phyloP scores from a whole-genome alignment of 352 stramenopile genomes.

The Globisporangium uncinulatum region DNA sequence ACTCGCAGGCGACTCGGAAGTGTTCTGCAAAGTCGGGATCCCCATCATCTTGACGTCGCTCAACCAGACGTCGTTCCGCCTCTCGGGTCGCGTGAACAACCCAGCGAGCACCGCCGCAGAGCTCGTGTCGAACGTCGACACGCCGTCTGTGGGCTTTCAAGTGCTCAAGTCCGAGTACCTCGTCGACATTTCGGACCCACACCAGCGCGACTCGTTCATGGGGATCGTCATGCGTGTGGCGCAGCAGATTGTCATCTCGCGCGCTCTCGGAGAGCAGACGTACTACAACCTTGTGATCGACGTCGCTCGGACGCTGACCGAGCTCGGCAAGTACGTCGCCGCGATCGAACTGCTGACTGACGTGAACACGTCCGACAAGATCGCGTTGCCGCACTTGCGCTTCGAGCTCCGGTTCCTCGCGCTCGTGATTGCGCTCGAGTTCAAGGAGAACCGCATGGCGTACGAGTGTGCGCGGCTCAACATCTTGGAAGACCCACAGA shows the following conservation, averaged over 20 bases:
- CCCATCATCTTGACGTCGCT: constrained; percentile 80
- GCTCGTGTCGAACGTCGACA: constrained; percentile 49
- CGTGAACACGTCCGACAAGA: constrained; percentile 85
- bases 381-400: constrained; percentile 54
- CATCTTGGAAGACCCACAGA: constrained; percentile 78
- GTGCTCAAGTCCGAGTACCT: constrained; percentile 80
- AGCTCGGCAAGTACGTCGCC: constrained; percentile 76
- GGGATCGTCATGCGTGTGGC: constrained; percentile 81
- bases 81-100: constrained; percentile 66
- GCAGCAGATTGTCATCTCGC: constrained; percentile 76
- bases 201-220: constrained; percentile 76
- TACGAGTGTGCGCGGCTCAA: constrained; percentile 85
- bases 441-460: constrained; percentile 83
- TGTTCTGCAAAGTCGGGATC: constrained; percentile 78
- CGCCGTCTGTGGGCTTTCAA: constrained; percentile 68
- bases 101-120: constrained; percentile 39
- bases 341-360: constrained; percentile 83
- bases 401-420: constrained; percentile 82
- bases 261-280: constrained; percentile 58
- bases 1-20: constrained; percentile 52
- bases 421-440: constrained; percentile 78
- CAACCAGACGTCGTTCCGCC: constrained; percentile 67
- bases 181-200: constrained; percentile 70
- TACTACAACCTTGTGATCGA: constrained; percentile 81
- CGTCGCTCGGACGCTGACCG: constrained; percentile 69